These are phyloP conservation scores for Trametes gibbosa DNA, from an alignment of 768 basidiomycete genomes.

Conservation along the genomic window DNA sequence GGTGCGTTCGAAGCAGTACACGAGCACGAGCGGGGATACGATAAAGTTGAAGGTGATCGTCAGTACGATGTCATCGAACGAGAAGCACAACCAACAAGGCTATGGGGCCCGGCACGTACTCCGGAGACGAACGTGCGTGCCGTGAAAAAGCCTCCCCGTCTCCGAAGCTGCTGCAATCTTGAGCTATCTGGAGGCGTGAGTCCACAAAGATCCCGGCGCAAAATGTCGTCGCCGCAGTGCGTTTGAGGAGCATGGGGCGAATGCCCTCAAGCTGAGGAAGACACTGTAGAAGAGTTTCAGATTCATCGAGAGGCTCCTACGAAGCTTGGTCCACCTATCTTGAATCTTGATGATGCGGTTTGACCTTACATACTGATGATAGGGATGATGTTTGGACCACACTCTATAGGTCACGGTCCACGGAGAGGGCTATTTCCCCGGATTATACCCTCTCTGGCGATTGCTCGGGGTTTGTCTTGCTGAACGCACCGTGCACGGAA, in stretches of 20 bases:
- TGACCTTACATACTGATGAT: too few relatives aligned
- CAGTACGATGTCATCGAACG: neutral
- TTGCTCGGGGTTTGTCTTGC: neutral
- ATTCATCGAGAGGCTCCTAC: too few relatives aligned
- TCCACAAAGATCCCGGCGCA: too few relatives aligned
- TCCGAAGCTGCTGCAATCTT: neutral
- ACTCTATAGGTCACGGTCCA: too few relatives aligned
- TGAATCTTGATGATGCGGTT: too few relatives aligned
- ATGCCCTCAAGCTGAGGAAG: too few relatives aligned
- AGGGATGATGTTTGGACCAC: too few relatives aligned
- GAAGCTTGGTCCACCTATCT: too few relatives aligned
- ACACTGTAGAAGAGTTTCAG: too few relatives aligned
- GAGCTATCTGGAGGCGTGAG: neutral
- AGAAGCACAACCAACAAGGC: neutral
- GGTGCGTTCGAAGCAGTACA: neutral
- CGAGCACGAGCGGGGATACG: neutral
- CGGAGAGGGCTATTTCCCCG: neutral
- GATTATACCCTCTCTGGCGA: neutral
- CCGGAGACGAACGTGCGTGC: constrained; percentile 1
- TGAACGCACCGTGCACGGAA: neutral
- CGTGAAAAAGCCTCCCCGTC: neutral
- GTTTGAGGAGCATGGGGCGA: too few relatives aligned
- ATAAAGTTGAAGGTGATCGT: neutral
- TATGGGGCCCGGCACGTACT: neutral
- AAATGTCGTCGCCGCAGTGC: too few relatives aligned